Conservation (phyloP, 2,329 filamentous ascomycete species). For the Venturia oleaginea region DNA sequence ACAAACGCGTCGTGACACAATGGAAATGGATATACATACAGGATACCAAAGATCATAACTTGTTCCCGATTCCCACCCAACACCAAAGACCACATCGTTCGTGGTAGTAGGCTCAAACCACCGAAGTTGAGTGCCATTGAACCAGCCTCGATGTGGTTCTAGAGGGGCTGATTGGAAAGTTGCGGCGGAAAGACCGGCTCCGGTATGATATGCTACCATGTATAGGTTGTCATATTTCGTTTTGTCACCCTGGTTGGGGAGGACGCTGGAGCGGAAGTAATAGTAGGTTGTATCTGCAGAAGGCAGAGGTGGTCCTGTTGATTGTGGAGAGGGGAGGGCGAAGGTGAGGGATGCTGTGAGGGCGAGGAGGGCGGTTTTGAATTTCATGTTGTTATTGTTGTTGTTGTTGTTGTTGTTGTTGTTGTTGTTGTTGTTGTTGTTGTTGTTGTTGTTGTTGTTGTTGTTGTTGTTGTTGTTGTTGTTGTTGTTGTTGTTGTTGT, state of each 20-base stretch:
- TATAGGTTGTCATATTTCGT: constrained; percentile 28
- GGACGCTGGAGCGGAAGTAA: background rate
- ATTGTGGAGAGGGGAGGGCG: background rate
- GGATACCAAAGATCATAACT: background rate
- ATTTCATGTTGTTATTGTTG: background rate
- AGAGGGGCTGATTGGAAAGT: constrained; percentile 21
- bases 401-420: background rate
- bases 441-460: background rate
- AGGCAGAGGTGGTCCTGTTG: background rate
- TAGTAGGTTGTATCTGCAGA: background rate
- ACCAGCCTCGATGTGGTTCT: background rate
- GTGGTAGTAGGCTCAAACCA: background rate
- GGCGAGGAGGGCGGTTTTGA: background rate
- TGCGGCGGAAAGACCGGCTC: constrained; percentile 31
- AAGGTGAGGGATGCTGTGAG: background rate
- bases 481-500: background rate
- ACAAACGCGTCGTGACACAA: too few relatives aligned
- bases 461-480: background rate
- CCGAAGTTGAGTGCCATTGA: background rate
- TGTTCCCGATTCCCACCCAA: background rate
- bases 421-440: background rate
- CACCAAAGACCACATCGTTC: background rate
- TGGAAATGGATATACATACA: background rate
- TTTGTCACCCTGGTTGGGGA: constrained; percentile 13
- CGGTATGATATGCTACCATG: constrained; percentile 32